Base-by-base conservation (phyloP, 192 early-diverging fungal species). In the Coemansia sp. region DNA sequence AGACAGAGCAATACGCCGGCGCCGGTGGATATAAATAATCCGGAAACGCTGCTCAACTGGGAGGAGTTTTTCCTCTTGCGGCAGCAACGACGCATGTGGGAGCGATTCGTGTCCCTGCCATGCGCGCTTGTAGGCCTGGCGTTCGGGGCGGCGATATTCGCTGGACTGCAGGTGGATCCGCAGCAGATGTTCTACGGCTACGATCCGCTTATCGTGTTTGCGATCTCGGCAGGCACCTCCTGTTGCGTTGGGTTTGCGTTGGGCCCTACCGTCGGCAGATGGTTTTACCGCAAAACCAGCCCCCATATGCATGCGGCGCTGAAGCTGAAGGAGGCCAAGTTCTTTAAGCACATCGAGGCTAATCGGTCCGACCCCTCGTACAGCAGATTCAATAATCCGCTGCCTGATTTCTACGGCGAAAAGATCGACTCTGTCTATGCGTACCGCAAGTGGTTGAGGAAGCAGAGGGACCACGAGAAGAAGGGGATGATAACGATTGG, bases 341-440 rank as follows among this genome's bases (percentile, higher is more conserved):
- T 90, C 63, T 89, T 86, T 69, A 77, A 85, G 36, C 90, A 88
- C 41, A 76, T 92, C 41, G 77, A 73, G 61, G 77, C 71, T 32
- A 90, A 93, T 69, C 72, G 91, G 10, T 89, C 90, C 6, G 88
- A 91, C 47, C 87, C 91, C 12, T 72, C 78, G 39, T 74, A 87
- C 37, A 86, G 90, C 63, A 90, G 89, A 9, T 76, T 89, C 8
- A 83, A 85, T 61, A 90, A 93, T 75, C 90, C 90, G 60, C 83
- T 94, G 65, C 94, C 94, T 16, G 93, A 95, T 83, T 97, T 90
- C 73, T 97, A 95, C 67, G 94, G 92, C 46, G 94, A 97, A 68
- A 94, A 93, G 71, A 93, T 98, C 80, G 88, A 89, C 61, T 92
- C 90, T 47, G 87, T 98, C 37, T 48, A 65, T 8, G 92, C 87